Base-by-base conservation (phyloP, 179 eudicot genomes). In the Camellia oleifera region DNA sequence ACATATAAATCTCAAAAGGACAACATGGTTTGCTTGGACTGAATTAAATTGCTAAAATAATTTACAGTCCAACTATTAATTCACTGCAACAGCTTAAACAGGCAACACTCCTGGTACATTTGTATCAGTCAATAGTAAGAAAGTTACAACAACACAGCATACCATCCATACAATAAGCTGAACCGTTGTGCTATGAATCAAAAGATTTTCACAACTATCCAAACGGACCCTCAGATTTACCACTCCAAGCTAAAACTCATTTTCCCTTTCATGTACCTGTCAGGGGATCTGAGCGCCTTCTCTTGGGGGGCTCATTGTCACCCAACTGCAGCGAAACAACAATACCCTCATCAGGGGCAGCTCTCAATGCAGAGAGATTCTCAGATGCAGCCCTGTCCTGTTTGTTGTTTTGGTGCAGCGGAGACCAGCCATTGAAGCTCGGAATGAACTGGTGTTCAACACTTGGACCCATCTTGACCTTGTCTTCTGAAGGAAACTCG, bases 381-480 rank as follows among this genome's bases (percentile, higher is more conserved):
- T 87, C 91, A 0, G 91, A 81, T 56, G 81, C 82, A 70, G 78
- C 86, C 64, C 79, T 85, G 42, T 83, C 93, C 77, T 83, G 88
- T 54, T 81, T 88, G n/a, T 83, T 89, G 18, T 77, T 78, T 69
- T 71, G 87, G 79, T 88, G 91, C 45, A 86, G 80, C 0, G 88
- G 90, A 45, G 97, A 91, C 69, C 82, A 84, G 7, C 89, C 81
- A 60, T 72, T 79, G 78, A 86, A 95, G 86, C 92, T 94, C 56
- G 95, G 91, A 58, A 95, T 94, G 82, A 95, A 95, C 82, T 91
- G 96, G 84, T 95, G 99, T 82, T 95, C 99, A 8, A 94, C 81
- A 74, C 89, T 86, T 5, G 93, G 91, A 68, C 87, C 89, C 7
- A 52, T 67, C 79, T 86, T 88, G 67, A 63, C 77, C 66, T 83